Base-by-base conservation (phyloP, 805 yeast species). In the Barnettozyma salicaria region DNA sequence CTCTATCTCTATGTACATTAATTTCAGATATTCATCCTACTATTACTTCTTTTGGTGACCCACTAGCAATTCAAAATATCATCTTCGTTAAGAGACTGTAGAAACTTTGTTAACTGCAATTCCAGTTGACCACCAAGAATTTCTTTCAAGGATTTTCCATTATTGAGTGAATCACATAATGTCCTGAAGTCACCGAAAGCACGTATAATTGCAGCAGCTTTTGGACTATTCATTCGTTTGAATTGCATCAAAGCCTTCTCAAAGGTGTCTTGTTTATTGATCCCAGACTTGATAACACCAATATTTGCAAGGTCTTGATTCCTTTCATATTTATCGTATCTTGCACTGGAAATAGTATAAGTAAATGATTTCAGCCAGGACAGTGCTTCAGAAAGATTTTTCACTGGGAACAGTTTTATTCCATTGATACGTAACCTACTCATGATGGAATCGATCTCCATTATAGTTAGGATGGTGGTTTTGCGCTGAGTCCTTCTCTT, bases 291-390 rank as follows among this genome's bases (percentile, higher is more conserved):
- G 9, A 78, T 67, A 2, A 56, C 60, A 5, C 79, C 78, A 7
- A 81, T 56, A 44, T 74, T 76, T 1, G 80, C 68, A 37, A 76
- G 64, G 26, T 70, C 71, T 40, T 66, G 63, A 50, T 76, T 72
- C 43, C 86, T 57, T 42, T 75, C 70, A 25, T 59, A 58, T 17
- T 73, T 73, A 49, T 80, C 87, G 55, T 74, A 74, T 21, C 76
- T 50, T 10, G 74, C 61, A 12, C 60, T 53, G 0, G 77, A 66
- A 6, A 80, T 65, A 0, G 86, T 66, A 45, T 76, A 72, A 0
- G 83, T 62, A 43, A 79, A 67, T 12, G 79, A 70, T 31, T 64
- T 69, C 12, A 80, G 50, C 77, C 85, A 77, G 4, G 59, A 65
- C 1, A 65, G 38, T 1, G 72, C 57, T 34, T 78, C 84, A 32